Base-by-base conservation (phyloP, 805 yeast species). In the Ogataea kodamae region DNA sequence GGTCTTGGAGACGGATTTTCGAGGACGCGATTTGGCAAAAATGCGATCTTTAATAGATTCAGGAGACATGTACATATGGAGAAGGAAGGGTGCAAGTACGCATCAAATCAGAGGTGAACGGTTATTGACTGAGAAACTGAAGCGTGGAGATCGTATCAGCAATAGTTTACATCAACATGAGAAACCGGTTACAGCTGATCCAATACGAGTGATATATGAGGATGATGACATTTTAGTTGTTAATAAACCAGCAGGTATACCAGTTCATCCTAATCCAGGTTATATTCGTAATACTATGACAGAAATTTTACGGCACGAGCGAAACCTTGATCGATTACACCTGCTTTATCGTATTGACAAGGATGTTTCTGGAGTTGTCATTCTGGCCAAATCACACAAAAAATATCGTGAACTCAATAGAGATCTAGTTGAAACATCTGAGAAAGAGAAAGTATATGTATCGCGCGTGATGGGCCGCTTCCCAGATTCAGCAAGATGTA, bases 271-370 rank as follows among this genome's bases (percentile, higher is more conserved):
- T 1, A 61, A 71, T 0, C 67, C 70, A 6, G 64, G 57, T 23
- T 71, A 65, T 43, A 40, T 51, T 20, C 58, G 60, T 43, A 74
- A 74, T 49, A 55, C 70, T 1, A 41, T 74, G 13, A 57, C 64
- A 7, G 74, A 68, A 46, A 61, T 71, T 3, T 25, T 72, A 20
- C 56, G 63, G 30, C 39, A 50, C 11, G 65, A 65, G 7, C 37
- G 56, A 12, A 15, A 33, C 1, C 19, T 33, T 4, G 19, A 20
- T 3, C 16, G 48, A 25, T 35, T 51, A 4, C 47, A 47, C 11
- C 58, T 71, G 3, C 64, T 72, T 34, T 76, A 74, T 48, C 55
- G 80, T 17, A 51, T 74, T 10, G 80, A 74, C 42, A 71, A 67
- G 42, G 61, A 62, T 2, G 74, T 79, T 0, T 68, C 74, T 17